phyloP scores from a whole-genome alignment of 805 yeast species.

The Spathaspora sp. region DNA sequence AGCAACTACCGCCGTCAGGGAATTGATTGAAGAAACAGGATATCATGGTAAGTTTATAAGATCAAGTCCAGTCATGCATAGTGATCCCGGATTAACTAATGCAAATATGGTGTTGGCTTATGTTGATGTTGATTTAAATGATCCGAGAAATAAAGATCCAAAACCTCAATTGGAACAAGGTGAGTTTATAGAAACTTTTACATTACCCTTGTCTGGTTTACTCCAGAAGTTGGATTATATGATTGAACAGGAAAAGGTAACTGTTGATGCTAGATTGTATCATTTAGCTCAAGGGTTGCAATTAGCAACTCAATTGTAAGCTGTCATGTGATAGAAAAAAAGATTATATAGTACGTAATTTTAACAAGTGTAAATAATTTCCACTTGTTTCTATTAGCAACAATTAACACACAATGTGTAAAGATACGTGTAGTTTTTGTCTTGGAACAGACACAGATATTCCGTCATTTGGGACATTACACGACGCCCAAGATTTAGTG shows the following conservation, averaged over 20 bases:
- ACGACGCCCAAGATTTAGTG: conserved; percentile 34
- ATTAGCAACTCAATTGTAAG: conserved; percentile 35
- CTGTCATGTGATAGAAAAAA: neutral
- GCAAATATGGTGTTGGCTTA: conserved; percentile 80
- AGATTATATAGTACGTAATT: neutral
- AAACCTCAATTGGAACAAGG: conserved; percentile 77
- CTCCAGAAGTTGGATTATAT: conserved; percentile 51
- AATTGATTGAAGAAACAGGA: conserved; percentile 90
- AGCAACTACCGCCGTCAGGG: conserved; percentile 81
- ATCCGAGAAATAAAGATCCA: conserved; percentile 66
- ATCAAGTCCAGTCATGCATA: conserved; percentile 43
- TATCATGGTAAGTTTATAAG: conserved; percentile 62
- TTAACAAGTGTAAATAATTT: no score
- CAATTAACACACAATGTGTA: neutral
- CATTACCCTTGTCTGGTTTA: conserved; percentile 59
- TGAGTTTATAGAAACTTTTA: conserved; percentile 89
- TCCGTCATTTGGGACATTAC: conserved; percentile 34
- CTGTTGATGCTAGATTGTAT: conserved; percentile 82
- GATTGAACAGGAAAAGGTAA: conserved; percentile 58
- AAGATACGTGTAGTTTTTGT: conserved; percentile 29
- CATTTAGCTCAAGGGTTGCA: conserved; percentile 80
- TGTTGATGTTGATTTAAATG: conserved; percentile 68
- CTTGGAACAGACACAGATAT: conserved; percentile 35
- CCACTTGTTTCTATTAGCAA: no score
- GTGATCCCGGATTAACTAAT: conserved; percentile 85